Conservation (phyloP, 306 rosid genomes). For the Hippophae gyantsensis region DNA sequence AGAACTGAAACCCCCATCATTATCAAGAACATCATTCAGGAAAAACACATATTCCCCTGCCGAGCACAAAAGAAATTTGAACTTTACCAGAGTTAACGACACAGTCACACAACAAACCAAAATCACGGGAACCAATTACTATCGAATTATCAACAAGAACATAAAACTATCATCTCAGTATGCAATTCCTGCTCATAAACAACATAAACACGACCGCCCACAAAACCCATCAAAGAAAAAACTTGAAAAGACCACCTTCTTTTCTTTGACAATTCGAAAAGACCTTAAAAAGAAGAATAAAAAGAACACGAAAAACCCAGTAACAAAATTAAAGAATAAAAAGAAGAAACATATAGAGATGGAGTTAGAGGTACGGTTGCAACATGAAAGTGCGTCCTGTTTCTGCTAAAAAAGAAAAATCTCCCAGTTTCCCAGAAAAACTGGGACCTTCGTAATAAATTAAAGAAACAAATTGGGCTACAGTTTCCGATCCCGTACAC, state of each 20-base stretch:
- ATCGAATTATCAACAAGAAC: neutral
- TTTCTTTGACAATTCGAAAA: neutral
- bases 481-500: neutral
- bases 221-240: slow-evolving; percentile 28
- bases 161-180: slow-evolving; percentile 1
- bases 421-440: slow-evolving; percentile 23
- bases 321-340: neutral
- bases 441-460: slow-evolving; percentile 13
- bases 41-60: slow-evolving; percentile 26
- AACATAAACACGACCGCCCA: slow-evolving; percentile 14
- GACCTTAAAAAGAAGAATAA: slow-evolving; percentile 8
- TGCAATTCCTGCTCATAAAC: slow-evolving; percentile 15
- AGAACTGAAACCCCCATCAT: slow-evolving; percentile 12
- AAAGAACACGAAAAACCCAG: slow-evolving; percentile 3
- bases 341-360: slow-evolving; percentile 7
- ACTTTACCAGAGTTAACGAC: slow-evolving; percentile 5
- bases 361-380: slow-evolving; percentile 31
- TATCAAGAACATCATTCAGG: slow-evolving; percentile 21
- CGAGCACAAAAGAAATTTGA: slow-evolving; percentile 21
- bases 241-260: slow-evolving; percentile 1
- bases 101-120: slow-evolving; percentile 13
- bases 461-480: slow-evolving; percentile 1
- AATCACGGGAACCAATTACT: neutral
- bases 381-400: slow-evolving; percentile 33
- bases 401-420: slow-evolving; percentile 33